phyloP scores from a whole-genome alignment of 2,329 filamentous ascomycete genomes.

The Monosporascus sp. region DNA sequence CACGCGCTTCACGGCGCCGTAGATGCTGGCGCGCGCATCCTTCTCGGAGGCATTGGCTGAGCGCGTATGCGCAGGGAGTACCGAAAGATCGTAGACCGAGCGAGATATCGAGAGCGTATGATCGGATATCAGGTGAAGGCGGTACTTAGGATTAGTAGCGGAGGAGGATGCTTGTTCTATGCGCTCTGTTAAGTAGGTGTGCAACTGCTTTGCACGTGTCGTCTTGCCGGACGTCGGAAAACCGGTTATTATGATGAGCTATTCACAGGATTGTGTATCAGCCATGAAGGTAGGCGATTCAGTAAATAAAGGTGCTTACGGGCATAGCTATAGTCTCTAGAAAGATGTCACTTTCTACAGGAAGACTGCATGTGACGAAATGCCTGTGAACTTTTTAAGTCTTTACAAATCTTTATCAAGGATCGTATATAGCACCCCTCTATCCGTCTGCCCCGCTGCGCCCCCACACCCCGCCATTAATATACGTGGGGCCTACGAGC shows the following conservation, averaged over 20 bases:
- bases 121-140: slow-evolving; percentile 71
- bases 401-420: not conserved
- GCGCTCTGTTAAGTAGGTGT: slow-evolving; percentile 57
- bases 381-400: not conserved
- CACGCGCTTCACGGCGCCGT: slow-evolving; percentile 72
- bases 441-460: not conserved
- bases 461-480: not conserved
- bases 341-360: too few relatives aligned
- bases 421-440: not conserved
- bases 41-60: slow-evolving; percentile 75
- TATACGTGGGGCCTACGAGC: not conserved
- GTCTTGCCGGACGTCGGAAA: slow-evolving; percentile 66
- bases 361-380: not conserved
- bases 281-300: not conserved
- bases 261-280: slow-evolving; percentile 1
- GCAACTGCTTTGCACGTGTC: slow-evolving; percentile 60
- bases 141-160: slow-evolving; percentile 41
- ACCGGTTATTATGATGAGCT: slow-evolving; percentile 65
- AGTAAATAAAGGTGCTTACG: not conserved
- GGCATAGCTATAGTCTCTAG: not conserved
- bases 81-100: slow-evolving; percentile 63
- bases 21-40: slow-evolving; percentile 71
- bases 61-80: slow-evolving; percentile 54
- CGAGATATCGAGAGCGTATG: slow-evolving; percentile 65
- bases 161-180: slow-evolving; percentile 36